A percentile compares a stretch with the other conserved stretches of the same genome.
Evolutionary conservation across 2,329 filamentous ascomycete species (phyloP).

Genomic region (Ophiostoma ulmi): DNA sequence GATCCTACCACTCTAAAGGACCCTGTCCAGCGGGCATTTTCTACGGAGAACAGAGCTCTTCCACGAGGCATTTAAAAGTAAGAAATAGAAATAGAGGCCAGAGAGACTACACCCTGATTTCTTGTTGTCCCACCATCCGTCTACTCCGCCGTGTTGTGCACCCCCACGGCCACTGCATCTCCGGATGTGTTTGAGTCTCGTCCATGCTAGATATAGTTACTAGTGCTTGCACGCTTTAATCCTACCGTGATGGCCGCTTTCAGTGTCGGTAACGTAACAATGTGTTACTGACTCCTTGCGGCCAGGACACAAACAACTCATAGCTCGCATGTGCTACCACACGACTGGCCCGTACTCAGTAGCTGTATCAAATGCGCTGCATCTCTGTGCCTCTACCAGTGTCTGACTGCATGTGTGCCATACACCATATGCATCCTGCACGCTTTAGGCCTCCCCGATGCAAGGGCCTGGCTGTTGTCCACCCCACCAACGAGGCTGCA

Average conservation of each 20-base stretch:
- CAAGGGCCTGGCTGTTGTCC: not conserved
- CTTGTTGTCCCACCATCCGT: too few relatives aligned
- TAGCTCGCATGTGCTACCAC: too few relatives aligned
- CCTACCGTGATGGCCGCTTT: not conserved
- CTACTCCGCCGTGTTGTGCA: not conserved
- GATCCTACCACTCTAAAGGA: too few relatives aligned
- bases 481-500: constrained; percentile 7
- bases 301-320: too few relatives aligned
- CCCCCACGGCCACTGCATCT: not conserved
- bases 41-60: too few relatives aligned
- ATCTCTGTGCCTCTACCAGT: not conserved
- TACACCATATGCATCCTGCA: not conserved
- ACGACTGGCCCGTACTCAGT: not conserved
- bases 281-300: not conserved
- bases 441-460: not conserved
- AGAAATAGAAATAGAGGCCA: too few relatives aligned
- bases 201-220: not conserved
- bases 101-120: not conserved
- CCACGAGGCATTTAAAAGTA: too few relatives aligned
- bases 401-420: not conserved
- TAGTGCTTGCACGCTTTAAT: too few relatives aligned
- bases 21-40: too few relatives aligned
- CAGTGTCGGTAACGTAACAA: not conserved
- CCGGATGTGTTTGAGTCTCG: not conserved
- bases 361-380: not conserved